Evolutionary conservation across 345 rosid genomes (phyloP), one percentile per base, ranked within the genome.

Genomic region (Gynandropsis gynandra): DNA sequence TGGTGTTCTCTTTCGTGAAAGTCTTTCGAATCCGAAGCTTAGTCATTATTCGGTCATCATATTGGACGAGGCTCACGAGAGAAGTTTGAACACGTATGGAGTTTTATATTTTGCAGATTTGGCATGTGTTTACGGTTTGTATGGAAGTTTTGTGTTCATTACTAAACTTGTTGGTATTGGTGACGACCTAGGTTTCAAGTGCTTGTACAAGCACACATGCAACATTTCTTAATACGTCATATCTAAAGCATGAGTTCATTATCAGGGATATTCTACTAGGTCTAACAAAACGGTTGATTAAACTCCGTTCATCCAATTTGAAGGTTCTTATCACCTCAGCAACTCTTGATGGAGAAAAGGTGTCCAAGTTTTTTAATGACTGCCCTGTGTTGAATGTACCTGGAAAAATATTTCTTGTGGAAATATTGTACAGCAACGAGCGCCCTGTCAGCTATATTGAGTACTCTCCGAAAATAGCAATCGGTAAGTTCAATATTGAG

Each of bases 1-100:
- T 74, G 98, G 96, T 42, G 96, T 90, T 52, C 70, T 90, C 59
- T 89, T 87, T 49, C 96, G 96, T 16, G 96, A 87, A 73, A 79
- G 89, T 44, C 80, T 90, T 4, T 90, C 98, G 1, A 66, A 81
- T 66, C 82, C 95, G 1, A 79, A 78, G 68, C 93, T 90, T 42
- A 72, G 64, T 64, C 85, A 69, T 61, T 90, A 90, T 67, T 90
- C 98, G 21, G 93, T 90, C 1, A 79, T 90, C 59, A 84, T 90
- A 53, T 77, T 90, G 74, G 96, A 90, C 61, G 98, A 90, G 76
- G 98, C 98, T 67, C 98, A 90, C 40, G 98, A 90, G 68, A 87
- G 98, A 67, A 90, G 98, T 75, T 63, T 90, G 54, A 90, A 90
- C 73, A 90, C 95, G 96, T 90, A 68, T 69, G 75, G 13, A 19